Percentiles rank a stretch among this genome's conserved stretches.
Conservation (phyloP, 129 eudicot genomes). For the Tanacetum coccineum region DNA sequence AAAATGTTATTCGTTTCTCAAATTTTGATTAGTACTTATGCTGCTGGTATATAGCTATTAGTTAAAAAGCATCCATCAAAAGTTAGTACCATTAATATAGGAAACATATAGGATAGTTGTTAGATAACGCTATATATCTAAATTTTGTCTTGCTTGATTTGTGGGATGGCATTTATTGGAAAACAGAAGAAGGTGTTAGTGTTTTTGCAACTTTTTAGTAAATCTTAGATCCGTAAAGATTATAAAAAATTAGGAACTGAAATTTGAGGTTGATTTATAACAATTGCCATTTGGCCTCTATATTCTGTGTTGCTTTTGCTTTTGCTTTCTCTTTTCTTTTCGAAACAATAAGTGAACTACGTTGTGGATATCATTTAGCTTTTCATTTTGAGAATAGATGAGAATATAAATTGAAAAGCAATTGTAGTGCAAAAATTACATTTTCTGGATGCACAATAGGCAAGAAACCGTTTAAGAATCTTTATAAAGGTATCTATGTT, state of each 20-base stretch:
- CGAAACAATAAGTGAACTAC: neutral
- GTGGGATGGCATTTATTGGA: neutral
- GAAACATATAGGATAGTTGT: neutral
- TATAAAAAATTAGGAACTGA: neutral
- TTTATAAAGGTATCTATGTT: neutral
- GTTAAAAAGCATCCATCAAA: neutral
- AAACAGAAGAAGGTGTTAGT: neutral
- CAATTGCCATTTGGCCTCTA: neutral
- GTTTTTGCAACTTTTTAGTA: neutral
- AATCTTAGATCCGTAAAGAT: neutral
- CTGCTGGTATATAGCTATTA: no score
- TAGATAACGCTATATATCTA: neutral
- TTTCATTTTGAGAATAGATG: neutral
- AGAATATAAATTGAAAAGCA: neutral
- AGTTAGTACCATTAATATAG: neutral
- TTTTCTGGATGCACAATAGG: neutral
- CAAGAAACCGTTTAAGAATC: neutral
- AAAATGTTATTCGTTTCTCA: no score
- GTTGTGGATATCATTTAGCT: no score
- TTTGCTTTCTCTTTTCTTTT: no score
- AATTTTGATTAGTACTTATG: no score
- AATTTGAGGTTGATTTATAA: neutral
- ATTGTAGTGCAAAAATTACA: neutral
- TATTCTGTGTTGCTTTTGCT: neutral
- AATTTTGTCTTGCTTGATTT: neutral